A percentile compares a stretch with the other conserved stretches of the same genome.
Evolutionary conservation across 2,329 filamentous ascomycete genomes (phyloP).

Genomic region (Tolypocladium paradoxum): DNA sequence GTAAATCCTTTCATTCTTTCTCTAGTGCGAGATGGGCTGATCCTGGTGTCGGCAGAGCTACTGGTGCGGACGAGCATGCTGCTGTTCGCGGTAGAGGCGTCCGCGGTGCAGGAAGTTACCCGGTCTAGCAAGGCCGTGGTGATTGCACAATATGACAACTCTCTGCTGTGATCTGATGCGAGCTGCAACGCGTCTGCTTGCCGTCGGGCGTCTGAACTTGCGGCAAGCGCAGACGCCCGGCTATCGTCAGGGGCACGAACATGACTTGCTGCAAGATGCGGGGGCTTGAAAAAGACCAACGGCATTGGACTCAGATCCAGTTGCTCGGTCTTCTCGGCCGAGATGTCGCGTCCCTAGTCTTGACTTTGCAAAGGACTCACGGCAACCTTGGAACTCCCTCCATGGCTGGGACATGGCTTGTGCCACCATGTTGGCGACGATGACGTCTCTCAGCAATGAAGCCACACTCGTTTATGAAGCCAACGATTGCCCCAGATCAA

Average conservation of each 20-base stretch:
- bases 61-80: conserved; percentile 53
- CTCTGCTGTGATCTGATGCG: not conserved
- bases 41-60: conserved; percentile 42
- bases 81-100: conserved; percentile 54
- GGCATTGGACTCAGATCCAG: not conserved
- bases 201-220: not conserved
- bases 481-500: not conserved
- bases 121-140: conserved; percentile 56
- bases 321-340: not conserved
- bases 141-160: conserved; percentile 30
- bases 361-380: too few species aligned
- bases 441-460: not conserved
- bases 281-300: not conserved
- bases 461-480: not conserved
- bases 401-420: not conserved
- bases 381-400: too few species aligned
- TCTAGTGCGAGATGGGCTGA: not conserved
- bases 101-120: conserved; percentile 46
- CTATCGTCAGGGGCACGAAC: not conserved
- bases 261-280: not conserved
- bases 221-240: not conserved
- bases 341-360: too few species aligned
- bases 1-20: not conserved
- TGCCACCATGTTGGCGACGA: not conserved
- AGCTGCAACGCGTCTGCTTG: not conserved